Evolutionary conservation across 768 basidiomycete species (phyloP).

Genomic region (Boletus patriciae): DNA sequence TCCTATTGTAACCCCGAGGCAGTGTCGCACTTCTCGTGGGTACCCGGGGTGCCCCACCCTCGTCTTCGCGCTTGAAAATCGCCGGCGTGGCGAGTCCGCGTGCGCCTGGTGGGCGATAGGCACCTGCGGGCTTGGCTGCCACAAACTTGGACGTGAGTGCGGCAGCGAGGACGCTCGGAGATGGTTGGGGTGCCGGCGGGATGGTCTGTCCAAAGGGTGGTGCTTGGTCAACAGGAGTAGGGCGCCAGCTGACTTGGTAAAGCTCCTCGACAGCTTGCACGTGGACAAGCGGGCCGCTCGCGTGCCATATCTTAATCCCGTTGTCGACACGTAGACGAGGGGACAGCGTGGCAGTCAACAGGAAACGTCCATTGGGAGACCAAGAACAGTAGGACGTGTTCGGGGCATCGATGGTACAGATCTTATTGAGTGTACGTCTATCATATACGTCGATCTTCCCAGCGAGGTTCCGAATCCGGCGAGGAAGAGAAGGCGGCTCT

Average conservation of each 20-base stretch:
- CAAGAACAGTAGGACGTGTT: slow-evolving; percentile 95
- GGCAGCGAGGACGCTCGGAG: slow-evolving; percentile 51
- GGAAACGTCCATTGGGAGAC: slow-evolving; percentile 90
- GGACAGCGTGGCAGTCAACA: slow-evolving; percentile 93
- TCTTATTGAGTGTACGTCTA: slow-evolving; percentile 78
- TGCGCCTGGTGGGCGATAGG: slow-evolving; percentile 92
- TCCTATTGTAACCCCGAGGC: slow-evolving; percentile 57
- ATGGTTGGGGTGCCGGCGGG: slow-evolving; percentile 67
- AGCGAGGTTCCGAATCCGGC: slow-evolving; percentile 98
- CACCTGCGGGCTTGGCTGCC: slow-evolving; percentile 70
- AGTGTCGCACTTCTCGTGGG: slow-evolving; percentile 56
- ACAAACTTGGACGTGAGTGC: slow-evolving; percentile 54
- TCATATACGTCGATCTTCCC: slow-evolving; percentile 94
- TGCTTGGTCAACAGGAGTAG: too few relatives aligned
- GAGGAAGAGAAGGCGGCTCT: slow-evolving; percentile 81
- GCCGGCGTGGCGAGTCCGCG: slow-evolving; percentile 85
- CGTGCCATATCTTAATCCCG: slow-evolving; percentile 95
- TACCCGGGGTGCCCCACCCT: slow-evolving; percentile 64
- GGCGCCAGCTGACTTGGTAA: slow-evolving; percentile 87
- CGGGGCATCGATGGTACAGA: slow-evolving; percentile 79
- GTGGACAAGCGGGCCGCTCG: slow-evolving; percentile 83
- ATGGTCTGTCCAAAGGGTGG: slow-evolving; percentile 56
- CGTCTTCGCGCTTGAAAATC: slow-evolving; percentile 90
- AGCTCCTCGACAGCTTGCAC: slow-evolving; percentile 82
- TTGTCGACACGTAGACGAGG: slow-evolving; percentile 96